phyloP scores from a whole-genome alignment of 83 land plant genomes.

The Picea engelmannii region DNA sequence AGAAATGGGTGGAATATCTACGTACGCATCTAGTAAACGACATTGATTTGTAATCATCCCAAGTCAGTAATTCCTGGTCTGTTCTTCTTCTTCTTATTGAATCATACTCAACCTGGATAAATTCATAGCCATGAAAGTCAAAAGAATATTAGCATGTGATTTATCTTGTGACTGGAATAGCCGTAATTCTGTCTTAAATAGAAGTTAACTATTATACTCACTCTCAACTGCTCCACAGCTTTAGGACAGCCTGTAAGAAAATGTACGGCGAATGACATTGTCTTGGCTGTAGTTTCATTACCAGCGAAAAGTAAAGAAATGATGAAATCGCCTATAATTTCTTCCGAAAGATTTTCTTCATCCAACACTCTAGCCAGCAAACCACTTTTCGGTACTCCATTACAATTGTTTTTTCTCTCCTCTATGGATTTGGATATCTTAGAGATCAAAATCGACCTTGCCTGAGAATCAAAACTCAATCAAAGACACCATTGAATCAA shows the following conservation, averaged over 20 bases:
- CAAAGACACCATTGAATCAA: too few relatives aligned
- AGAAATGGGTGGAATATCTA: neutral
- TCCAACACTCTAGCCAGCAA: constrained; percentile 44
- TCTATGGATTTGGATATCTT: constrained; percentile 34
- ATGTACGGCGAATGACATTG: constrained; percentile 60
- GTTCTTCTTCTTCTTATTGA: constrained; percentile 15
- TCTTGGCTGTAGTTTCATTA: constrained; percentile 58
- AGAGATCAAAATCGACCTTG: constrained; percentile 37
- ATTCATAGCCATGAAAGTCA: neutral
- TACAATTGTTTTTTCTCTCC: neutral
- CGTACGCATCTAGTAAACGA: constrained; percentile 64
- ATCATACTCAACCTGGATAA: constrained; percentile 44
- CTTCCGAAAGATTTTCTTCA: constrained; percentile 46
- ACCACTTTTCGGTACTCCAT: neutral
- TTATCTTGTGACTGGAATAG: too few relatives aligned
- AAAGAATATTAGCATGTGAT: neutral
- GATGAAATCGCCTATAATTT: constrained; percentile 47
- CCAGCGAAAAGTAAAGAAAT: constrained; percentile 64
- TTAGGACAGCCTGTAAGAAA: constrained; percentile 41
- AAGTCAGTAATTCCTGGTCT: constrained; percentile 28
- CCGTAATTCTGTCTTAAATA: too few relatives aligned
- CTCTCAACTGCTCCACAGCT: constrained; percentile 47
- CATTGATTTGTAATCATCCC: constrained; percentile 66
- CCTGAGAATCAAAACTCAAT: constrained; percentile 21
- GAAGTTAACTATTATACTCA: neutral